Conservation (phyloP, 108 stramenopile genomes). For the Cyclostephanos invisitatus region DNA sequence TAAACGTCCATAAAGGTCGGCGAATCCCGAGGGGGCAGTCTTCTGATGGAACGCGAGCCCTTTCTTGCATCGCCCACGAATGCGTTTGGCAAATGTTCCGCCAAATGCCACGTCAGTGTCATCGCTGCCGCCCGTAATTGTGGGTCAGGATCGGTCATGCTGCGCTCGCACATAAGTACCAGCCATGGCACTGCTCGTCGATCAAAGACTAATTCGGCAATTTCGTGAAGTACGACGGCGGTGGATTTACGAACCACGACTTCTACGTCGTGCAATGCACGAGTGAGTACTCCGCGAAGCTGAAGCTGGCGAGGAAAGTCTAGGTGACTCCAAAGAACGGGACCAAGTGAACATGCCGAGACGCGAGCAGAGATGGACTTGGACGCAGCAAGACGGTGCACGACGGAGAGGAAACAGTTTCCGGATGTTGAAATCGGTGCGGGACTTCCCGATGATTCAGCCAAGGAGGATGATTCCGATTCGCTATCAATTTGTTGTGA, state of each 20-base stretch:
- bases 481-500: constrained; percentile 45
- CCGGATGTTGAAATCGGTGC: constrained; percentile 61
- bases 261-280: constrained; percentile 90
- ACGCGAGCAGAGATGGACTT: constrained; percentile 80
- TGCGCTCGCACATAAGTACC: constrained; percentile 90
- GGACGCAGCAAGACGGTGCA: constrained; percentile 86
- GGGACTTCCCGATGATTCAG: constrained; percentile 22
- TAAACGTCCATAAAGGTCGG: constrained; percentile 89
- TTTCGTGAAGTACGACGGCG: constrained; percentile 83
- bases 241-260: constrained; percentile 86
- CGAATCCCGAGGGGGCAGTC: constrained; percentile 80
- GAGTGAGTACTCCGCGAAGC: constrained; percentile 87
- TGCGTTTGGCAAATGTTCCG: constrained; percentile 90
- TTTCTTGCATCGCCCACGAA: constrained; percentile 88
- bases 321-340: constrained; percentile 85
- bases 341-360: constrained; percentile 85
- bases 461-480: constrained; percentile 37
- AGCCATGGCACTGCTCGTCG: constrained; percentile 83
- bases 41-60: constrained; percentile 76
- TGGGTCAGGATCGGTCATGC: constrained; percentile 92
- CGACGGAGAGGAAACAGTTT: constrained; percentile 81
- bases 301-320: constrained; percentile 91
- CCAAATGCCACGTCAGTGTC: constrained; percentile 89
- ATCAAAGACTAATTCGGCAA: constrained; percentile 87
- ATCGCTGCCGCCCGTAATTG: constrained; percentile 85